A percentile compares a stretch with the other conserved stretches of the same genome.
Evolutionary conservation across 345 rosid genomes (phyloP).

Genomic region (Passiflora organensis): DNA sequence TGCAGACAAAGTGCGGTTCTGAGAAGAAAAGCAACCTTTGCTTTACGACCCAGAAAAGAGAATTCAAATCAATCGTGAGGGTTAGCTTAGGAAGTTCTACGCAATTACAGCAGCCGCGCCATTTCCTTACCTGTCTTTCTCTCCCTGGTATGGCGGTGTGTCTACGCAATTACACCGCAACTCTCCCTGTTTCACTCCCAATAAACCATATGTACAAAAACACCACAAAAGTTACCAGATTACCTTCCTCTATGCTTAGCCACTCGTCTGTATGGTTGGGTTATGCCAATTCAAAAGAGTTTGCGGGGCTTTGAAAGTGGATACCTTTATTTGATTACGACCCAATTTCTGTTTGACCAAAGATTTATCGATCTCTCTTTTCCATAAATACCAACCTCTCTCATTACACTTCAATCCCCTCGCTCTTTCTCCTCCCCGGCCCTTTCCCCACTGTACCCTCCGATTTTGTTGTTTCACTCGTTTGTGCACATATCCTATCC

Average conservation of each 20-base stretch:
- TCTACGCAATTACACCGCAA: conserved; percentile 42
- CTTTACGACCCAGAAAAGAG: conserved; percentile 74
- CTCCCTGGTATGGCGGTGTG: conserved; percentile 20
- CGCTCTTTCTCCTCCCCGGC: no score
- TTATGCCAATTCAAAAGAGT: conserved; percentile 44
- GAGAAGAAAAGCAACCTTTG: conserved; percentile 64
- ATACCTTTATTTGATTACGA: conserved; percentile 25
- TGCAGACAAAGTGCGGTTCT: conserved; percentile 61
- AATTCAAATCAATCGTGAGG: conserved; percentile 46
- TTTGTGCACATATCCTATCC: no score
- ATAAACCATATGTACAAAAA: no score
- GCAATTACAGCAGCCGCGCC: neutral
- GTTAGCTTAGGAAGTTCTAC: conserved; percentile 46
- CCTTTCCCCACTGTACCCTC: conserved; percentile 10
- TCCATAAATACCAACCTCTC: conserved; percentile 16
- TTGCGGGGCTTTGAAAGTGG: no score
- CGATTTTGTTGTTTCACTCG: conserved; percentile 1
- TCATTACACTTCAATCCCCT: no score
- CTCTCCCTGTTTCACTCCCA: conserved; percentile 42
- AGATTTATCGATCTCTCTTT: conserved; percentile 21
- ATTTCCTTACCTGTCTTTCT: conserved; percentile 19
- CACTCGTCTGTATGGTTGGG: no score
- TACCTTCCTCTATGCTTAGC: conserved; percentile 24
- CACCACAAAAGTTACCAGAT: conserved; percentile 14
- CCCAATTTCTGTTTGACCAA: conserved; percentile 21